Percentiles rank a stretch among this genome's conserved stretches.
Evolutionary conservation across 2,329 filamentous ascomycete genomes (phyloP).

Genomic region (Fusarium newnesense): DNA sequence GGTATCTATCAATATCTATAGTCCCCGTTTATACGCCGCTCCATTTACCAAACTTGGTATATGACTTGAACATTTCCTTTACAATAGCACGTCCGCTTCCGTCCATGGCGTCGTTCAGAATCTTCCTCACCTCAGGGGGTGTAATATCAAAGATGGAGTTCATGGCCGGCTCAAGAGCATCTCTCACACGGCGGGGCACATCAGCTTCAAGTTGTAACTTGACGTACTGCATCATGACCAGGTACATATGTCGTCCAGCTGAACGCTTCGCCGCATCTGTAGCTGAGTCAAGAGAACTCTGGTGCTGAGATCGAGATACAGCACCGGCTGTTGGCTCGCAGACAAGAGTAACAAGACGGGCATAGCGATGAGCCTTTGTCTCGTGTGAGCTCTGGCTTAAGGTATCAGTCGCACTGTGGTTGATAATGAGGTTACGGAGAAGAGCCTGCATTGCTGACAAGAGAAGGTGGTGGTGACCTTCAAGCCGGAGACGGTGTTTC

Average conservation of each 20-base stretch:
- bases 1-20: slow-evolving; percentile 34
- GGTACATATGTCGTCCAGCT: slow-evolving; percentile 70
- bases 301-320: slow-evolving; percentile 59
- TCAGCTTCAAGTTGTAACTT: slow-evolving; percentile 68
- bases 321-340: slow-evolving; percentile 68
- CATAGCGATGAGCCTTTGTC: slow-evolving; percentile 61
- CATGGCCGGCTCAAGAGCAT: slow-evolving; percentile 66
- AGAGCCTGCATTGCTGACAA: slow-evolving; percentile 65
- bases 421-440: slow-evolving; percentile 61
- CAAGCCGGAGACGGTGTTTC: slow-evolving; percentile 68
- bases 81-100: slow-evolving; percentile 68
- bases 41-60: slow-evolving; percentile 73
- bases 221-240: slow-evolving; percentile 68
- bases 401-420: slow-evolving; percentile 36
- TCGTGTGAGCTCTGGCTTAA: slow-evolving; percentile 47
- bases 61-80: slow-evolving; percentile 67
- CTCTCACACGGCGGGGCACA: slow-evolving; percentile 61
- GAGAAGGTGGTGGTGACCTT: slow-evolving; percentile 70
- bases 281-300: slow-evolving; percentile 65
- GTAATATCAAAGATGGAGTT: slow-evolving; percentile 70
- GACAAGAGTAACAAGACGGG: slow-evolving; percentile 67
- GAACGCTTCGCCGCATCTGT: slow-evolving; percentile 70
- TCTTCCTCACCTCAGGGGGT: slow-evolving; percentile 62
- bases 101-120: slow-evolving; percentile 70
- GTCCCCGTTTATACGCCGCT: slow-evolving; percentile 59